A percentile compares a stretch with the other conserved stretches of the same genome.
phyloP scores from a whole-genome alignment of 2,329 filamentous ascomycete genomes.

The Chalaropsis thielavioides region DNA sequence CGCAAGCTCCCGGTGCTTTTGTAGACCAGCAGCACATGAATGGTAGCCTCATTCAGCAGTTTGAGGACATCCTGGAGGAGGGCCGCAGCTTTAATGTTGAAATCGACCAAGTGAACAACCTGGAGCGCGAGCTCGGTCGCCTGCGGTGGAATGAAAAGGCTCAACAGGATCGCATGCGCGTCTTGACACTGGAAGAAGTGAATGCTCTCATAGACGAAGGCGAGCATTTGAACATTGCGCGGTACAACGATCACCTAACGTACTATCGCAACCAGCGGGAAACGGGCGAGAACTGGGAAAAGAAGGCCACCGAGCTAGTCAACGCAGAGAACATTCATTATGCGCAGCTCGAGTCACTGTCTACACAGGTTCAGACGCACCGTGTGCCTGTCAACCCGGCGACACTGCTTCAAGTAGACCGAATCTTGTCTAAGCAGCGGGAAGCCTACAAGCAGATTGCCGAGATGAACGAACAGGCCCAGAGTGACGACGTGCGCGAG shows the following conservation, averaged over 20 bases:
- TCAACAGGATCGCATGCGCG: constrained; percentile 44
- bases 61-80: constrained; percentile 82
- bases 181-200: constrained; percentile 65
- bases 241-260: constrained; percentile 64
- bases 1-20: constrained; percentile 7
- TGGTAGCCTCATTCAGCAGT: constrained; percentile 51
- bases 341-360: constrained; percentile 82
- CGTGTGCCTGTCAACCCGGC: constrained; percentile 67
- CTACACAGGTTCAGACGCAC: constrained; percentile 56
- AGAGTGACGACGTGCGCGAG: constrained; percentile 57
- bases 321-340: constrained; percentile 86
- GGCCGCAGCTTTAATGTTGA: constrained; percentile 84
- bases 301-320: constrained; percentile 84
- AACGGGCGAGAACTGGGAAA: constrained; percentile 76
- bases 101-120: constrained; percentile 69
- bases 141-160: constrained; percentile 80
- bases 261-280: constrained; percentile 62
- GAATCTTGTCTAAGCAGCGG: constrained; percentile 87
- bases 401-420: constrained; percentile 70
- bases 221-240: constrained; percentile 59
- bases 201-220: constrained; percentile 64
- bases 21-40: constrained; percentile 34
- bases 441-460: constrained; percentile 84
- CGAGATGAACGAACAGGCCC: constrained; percentile 64
- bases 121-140: constrained; percentile 69